phyloP scores from a whole-genome alignment of 2,329 filamentous ascomycete genomes.

The Fonsecaea multimorphosa region DNA sequence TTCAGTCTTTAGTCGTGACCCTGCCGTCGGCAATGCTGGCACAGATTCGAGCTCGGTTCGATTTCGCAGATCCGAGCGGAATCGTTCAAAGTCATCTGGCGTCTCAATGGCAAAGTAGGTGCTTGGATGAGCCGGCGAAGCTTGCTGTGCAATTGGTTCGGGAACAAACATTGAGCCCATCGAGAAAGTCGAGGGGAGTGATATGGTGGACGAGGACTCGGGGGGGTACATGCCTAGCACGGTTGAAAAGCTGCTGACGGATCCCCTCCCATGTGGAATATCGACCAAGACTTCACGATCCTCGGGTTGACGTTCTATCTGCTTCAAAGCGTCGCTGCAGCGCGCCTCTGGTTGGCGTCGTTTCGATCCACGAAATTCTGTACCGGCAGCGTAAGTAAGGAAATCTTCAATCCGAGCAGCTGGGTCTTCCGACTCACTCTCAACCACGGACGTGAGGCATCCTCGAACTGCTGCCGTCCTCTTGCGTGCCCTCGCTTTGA shows the following conservation, averaged over 20 bases:
- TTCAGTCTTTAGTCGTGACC: not conserved
- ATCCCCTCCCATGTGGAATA: not conserved
- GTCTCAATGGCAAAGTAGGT: constrained; percentile 9
- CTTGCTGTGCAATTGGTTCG: not conserved
- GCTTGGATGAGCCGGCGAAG: not conserved
- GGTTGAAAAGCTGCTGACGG: not conserved
- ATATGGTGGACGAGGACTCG: not conserved
- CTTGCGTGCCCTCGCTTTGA: constrained; percentile 16
- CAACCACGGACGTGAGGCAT: constrained; percentile 8
- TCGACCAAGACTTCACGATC: not conserved
- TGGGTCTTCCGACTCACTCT: constrained; percentile 12
- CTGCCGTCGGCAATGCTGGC: not conserved
- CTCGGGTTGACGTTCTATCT: not conserved
- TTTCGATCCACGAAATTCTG: constrained; percentile 4
- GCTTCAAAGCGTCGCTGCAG: not conserved
- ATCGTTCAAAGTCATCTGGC: constrained; percentile 27
- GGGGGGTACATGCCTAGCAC: not conserved
- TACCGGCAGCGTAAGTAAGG: not conserved
- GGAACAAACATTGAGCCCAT: not conserved
- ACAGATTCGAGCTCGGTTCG: constrained; percentile 14
- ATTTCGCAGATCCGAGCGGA: constrained; percentile 2
- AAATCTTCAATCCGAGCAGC: constrained; percentile 17
- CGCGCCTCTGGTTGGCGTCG: not conserved
- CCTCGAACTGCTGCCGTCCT: constrained; percentile 12
- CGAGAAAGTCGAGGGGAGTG: constrained; percentile 1